phyloP scores from a whole-genome alignment of 495 filamentous ascomycete species.

The Neurospora sp. region DNA sequence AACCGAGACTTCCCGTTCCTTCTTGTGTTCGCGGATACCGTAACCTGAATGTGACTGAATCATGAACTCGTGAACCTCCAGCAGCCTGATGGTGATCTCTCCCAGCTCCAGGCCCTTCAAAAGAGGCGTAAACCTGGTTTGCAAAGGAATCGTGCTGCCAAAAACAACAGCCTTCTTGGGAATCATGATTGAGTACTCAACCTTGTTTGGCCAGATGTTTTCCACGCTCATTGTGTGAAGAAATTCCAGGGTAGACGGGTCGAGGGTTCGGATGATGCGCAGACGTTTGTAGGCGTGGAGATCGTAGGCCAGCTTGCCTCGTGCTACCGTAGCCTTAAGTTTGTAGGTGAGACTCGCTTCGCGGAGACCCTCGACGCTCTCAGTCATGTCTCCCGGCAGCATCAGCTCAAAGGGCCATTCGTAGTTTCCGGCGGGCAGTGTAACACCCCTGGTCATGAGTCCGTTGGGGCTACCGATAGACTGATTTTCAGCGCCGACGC shows the following conservation, averaged over 20 bases:
- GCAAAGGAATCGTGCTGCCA: slow-evolving; percentile 67
- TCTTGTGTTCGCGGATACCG: slow-evolving; percentile 46
- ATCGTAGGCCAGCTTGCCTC: slow-evolving; percentile 73
- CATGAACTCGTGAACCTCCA: slow-evolving; percentile 67
- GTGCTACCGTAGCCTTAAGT: slow-evolving; percentile 76
- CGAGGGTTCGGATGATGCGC: slow-evolving; percentile 78
- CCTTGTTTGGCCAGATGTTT: slow-evolving; percentile 90
- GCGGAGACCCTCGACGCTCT: slow-evolving; percentile 79
- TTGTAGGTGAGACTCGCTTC: slow-evolving; percentile 78
- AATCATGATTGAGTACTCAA: slow-evolving; percentile 81
- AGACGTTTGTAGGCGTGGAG: slow-evolving; percentile 68
- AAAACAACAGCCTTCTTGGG: slow-evolving; percentile 88
- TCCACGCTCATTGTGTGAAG: slow-evolving; percentile 86
- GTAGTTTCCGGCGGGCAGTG: slow-evolving; percentile 68
- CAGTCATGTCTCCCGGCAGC: slow-evolving; percentile 64
- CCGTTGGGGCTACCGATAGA: slow-evolving; percentile 12
- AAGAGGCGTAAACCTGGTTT: slow-evolving; percentile 73
- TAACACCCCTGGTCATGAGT: slow-evolving; percentile 37
- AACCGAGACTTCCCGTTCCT: slow-evolving; percentile 48
- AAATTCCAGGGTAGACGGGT: slow-evolving; percentile 69
- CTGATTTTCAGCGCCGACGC: slow-evolving; percentile 12
- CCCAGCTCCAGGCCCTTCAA: slow-evolving; percentile 80
- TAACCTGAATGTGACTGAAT: slow-evolving; percentile 39
- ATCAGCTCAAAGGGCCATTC: slow-evolving; percentile 82
- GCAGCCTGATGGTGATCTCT: slow-evolving; percentile 59